Conservation (phyloP, 495 filamentous ascomycete species). For the Hyaloscypha bicolor region DNA sequence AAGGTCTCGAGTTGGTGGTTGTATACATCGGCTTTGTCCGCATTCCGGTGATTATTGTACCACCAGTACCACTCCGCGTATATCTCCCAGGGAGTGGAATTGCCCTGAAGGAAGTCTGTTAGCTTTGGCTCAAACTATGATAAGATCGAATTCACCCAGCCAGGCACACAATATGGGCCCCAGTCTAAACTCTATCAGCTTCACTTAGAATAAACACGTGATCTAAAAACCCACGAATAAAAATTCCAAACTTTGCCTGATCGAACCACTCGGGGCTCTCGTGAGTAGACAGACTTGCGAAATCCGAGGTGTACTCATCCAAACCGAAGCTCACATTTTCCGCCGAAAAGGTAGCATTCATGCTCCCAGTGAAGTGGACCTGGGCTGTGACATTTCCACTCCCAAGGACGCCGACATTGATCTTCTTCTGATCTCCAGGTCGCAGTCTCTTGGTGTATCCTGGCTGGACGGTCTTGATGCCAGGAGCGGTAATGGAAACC, state of each 20-base stretch:
- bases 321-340: conserved; percentile 34
- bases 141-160: no score
- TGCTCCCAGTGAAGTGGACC: conserved; percentile 15
- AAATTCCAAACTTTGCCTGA: conserved; percentile 56
- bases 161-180: conserved; percentile 45
- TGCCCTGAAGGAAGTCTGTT: conserved; percentile 35
- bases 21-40: conserved; percentile 36
- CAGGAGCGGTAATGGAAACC: conserved; percentile 40
- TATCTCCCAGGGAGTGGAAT: conserved; percentile 48
- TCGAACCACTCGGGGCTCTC: conserved; percentile 57
- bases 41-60: conserved; percentile 1
- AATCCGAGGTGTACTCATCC: conserved; percentile 34
- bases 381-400: conserved; percentile 22
- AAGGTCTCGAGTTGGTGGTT: conserved; percentile 53
- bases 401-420: conserved; percentile 48
- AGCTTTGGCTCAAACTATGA: no score
- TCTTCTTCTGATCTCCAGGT: conserved; percentile 53
- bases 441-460: conserved; percentile 50
- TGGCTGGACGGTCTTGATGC: conserved; percentile 40
- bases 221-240: conserved; percentile 44
- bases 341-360: conserved; percentile 20
- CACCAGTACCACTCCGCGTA: conserved; percentile 58
- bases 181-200: conserved; percentile 31
- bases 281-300: conserved; percentile 43
- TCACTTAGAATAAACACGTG: neutral